phyloP scores from a whole-genome alignment of 257 asterid genomes.

The Scutellaria barbata region DNA sequence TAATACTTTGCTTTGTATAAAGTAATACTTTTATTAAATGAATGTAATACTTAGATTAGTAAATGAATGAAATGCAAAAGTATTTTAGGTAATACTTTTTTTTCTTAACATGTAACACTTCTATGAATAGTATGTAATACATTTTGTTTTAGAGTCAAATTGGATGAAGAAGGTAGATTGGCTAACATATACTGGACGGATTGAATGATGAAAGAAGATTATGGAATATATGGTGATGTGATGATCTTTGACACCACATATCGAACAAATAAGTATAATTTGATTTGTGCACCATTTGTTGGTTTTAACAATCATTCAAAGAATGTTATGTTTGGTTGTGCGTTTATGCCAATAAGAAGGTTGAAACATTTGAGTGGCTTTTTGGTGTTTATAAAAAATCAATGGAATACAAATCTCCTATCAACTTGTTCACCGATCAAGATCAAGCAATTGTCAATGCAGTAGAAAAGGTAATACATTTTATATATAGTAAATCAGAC shows the following conservation, averaged over 20 bases:
- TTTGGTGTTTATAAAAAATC: neutral
- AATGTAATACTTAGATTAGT: too few relatives aligned
- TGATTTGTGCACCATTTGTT: constrained; percentile 14
- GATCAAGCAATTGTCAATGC: neutral
- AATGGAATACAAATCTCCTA: neutral
- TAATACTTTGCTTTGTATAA: too few relatives aligned
- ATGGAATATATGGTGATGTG: neutral
- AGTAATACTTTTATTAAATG: too few relatives aligned
- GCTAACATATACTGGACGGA: constrained; percentile 9
- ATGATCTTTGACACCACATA: constrained; percentile 24
- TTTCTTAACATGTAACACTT: too few relatives aligned
- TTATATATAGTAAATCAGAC: too few relatives aligned
- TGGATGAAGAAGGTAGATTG: neutral
- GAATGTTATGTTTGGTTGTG: constrained; percentile 19
- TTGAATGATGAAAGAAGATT: constrained; percentile 23
- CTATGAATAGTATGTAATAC: too few relatives aligned
- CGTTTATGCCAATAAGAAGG: constrained; percentile 3
- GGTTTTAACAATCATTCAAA: constrained; percentile 16
- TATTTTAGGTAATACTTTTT: too few relatives aligned
- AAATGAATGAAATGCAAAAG: too few relatives aligned
- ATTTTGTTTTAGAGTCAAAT: neutral
- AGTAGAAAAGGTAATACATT: neutral
- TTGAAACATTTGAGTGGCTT: constrained; percentile 12
- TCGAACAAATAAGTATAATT: constrained; percentile 11
- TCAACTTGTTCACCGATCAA: neutral